Conservation (phyloP, 2,329 filamentous ascomycete species). For the Pyrenochaeta sp. region DNA sequence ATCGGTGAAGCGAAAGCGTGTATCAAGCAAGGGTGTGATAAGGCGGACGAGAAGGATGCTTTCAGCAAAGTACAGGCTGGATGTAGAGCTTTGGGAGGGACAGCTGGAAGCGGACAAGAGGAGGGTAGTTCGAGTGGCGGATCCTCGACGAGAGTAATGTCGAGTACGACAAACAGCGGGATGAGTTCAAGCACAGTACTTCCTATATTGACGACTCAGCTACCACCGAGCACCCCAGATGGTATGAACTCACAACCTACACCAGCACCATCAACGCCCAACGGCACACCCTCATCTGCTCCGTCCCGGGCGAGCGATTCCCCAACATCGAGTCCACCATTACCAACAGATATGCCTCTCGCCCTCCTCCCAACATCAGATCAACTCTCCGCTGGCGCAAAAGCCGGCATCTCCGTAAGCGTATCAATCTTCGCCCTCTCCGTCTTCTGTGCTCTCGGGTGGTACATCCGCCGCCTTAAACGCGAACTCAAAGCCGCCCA, state of each 20-base stretch:
- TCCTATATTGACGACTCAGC: neutral
- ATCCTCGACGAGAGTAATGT: neutral
- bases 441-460: slow-evolving; percentile 22
- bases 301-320: slow-evolving; percentile 1
- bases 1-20: slow-evolving; percentile 17
- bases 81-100: slow-evolving; percentile 7
- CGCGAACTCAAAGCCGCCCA: slow-evolving; percentile 27
- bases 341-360: slow-evolving; percentile 20
- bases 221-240: neutral
- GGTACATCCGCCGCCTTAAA: slow-evolving; percentile 39
- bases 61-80: slow-evolving; percentile 11
- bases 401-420: slow-evolving; percentile 32
- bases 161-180: neutral
- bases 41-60: slow-evolving; percentile 11
- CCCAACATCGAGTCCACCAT: slow-evolving; percentile 1
- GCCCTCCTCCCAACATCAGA: slow-evolving; percentile 13
- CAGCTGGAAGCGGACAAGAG: neutral
- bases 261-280: neutral
- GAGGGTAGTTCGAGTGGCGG: neutral
- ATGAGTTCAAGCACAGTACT: neutral
- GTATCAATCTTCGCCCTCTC: slow-evolving; percentile 21
- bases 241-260: neutral
- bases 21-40: slow-evolving; percentile 18
- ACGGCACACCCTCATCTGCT: neutral
- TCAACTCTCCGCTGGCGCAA: slow-evolving; percentile 29